Conservation (phyloP, 306 rosid genomes). For the Bauhinia variegata region DNA sequence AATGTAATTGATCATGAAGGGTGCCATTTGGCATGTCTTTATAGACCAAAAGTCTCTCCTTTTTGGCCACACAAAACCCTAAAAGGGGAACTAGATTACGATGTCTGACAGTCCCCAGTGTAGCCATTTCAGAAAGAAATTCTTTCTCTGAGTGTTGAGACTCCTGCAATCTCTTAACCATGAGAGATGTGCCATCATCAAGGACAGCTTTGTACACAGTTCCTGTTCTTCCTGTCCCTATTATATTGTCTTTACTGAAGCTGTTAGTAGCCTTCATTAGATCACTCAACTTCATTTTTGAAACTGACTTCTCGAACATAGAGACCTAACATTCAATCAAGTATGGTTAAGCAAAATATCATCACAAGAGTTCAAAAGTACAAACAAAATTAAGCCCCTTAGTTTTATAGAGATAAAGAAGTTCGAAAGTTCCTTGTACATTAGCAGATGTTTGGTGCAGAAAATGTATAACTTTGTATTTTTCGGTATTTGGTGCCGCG, state of each 20-base stretch:
- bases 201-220: slow-evolving; percentile 77
- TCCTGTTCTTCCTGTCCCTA: slow-evolving; percentile 90
- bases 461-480: background rate
- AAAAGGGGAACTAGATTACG: slow-evolving; percentile 87
- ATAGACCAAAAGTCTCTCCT: slow-evolving; percentile 85
- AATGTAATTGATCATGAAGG: slow-evolving; percentile 78
- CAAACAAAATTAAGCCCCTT: background rate
- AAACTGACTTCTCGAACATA: slow-evolving; percentile 75
- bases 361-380: slow-evolving; percentile 3
- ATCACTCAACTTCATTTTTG: slow-evolving; percentile 88
- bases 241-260: slow-evolving; percentile 71
- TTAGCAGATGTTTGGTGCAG: background rate
- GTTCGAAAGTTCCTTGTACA: background rate
- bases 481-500: no score
- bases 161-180: slow-evolving; percentile 93
- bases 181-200: slow-evolving; percentile 70
- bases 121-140: slow-evolving; percentile 82
- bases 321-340: slow-evolving; percentile 68
- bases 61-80: slow-evolving; percentile 87
- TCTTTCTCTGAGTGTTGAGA: slow-evolving; percentile 85
- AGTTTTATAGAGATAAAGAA: background rate
- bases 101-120: slow-evolving; percentile 71
- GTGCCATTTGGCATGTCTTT: slow-evolving; percentile 75
- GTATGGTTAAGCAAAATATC: slow-evolving; percentile 29
- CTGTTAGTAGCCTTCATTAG: slow-evolving; percentile 91